Percentiles rank a stretch among this genome's conserved stretches.
Conservation (phyloP, 805 yeast genomes). For the Yarrowia keelungensis region DNA sequence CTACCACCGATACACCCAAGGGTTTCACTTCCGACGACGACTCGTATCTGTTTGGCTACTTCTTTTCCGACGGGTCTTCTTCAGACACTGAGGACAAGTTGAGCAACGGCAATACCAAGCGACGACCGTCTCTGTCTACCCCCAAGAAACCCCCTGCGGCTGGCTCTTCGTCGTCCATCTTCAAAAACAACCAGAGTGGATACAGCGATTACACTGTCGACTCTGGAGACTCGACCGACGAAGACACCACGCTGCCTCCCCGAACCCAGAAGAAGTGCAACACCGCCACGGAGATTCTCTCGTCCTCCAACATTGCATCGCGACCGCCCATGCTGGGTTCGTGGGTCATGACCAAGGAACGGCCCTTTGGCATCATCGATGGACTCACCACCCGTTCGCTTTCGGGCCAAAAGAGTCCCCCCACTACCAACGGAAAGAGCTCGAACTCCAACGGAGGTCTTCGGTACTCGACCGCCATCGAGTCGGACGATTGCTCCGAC, state of each 20-base stretch:
- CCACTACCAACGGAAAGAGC: slow-evolving; percentile 38
- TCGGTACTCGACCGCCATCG: slow-evolving; percentile 41
- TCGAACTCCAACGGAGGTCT: slow-evolving; percentile 35
- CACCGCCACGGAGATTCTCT: slow-evolving; percentile 85
- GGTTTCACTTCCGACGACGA: slow-evolving; percentile 32
- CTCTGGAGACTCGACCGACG: slow-evolving; percentile 93
- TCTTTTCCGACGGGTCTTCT: slow-evolving; percentile 35
- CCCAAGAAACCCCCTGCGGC: slow-evolving; percentile 35
- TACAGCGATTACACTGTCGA: slow-evolving; percentile 42
- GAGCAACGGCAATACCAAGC: background rate
- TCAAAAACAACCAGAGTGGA: slow-evolving; percentile 16
- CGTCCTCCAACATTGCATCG: slow-evolving; percentile 78
- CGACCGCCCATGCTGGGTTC: slow-evolving; percentile 93
- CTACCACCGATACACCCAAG: slow-evolving; percentile 4
- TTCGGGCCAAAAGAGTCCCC: slow-evolving; percentile 54
- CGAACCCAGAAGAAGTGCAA: slow-evolving; percentile 50
- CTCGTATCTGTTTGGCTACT: slow-evolving; percentile 36
- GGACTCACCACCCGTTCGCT: slow-evolving; percentile 90
- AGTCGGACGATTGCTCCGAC: slow-evolving; percentile 34
- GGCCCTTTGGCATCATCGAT: slow-evolving; percentile 93
- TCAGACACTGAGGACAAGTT: slow-evolving; percentile 18
- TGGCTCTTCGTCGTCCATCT: slow-evolving; percentile 33
- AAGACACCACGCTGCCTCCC: slow-evolving; percentile 82
- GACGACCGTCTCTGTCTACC: slow-evolving; percentile 13
- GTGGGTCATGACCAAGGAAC: slow-evolving; percentile 77